Conservation (phyloP, 2,329 filamentous ascomycete genomes). For the Curvularia lunata region DNA sequence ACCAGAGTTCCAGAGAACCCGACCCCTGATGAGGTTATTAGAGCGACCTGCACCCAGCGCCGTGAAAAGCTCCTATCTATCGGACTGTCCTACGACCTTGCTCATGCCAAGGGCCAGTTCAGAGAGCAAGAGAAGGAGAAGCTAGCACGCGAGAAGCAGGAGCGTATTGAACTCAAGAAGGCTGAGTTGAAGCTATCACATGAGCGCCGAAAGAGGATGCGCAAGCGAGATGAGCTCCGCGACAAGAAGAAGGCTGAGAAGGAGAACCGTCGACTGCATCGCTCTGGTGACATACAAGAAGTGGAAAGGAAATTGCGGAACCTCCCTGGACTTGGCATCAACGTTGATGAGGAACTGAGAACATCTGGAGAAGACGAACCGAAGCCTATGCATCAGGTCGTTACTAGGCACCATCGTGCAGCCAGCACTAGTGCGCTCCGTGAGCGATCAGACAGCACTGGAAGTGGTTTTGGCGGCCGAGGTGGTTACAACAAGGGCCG, state of each 20-base stretch:
- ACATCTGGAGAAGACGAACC: slow-evolving; percentile 37
- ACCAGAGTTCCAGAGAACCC: slow-evolving; percentile 59
- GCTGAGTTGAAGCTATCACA: slow-evolving; percentile 47
- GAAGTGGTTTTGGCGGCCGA: slow-evolving; percentile 39
- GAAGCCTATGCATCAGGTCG: slow-evolving; percentile 38
- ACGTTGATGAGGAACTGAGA: slow-evolving; percentile 41
- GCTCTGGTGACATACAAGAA: slow-evolving; percentile 33
- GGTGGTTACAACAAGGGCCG: slow-evolving; percentile 45
- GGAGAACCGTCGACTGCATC: slow-evolving; percentile 33
- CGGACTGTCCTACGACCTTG: slow-evolving; percentile 73
- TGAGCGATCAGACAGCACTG: slow-evolving; percentile 42
- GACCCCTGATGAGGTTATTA: slow-evolving; percentile 71
- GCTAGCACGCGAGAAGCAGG: slow-evolving; percentile 48
- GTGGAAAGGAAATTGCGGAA: slow-evolving; percentile 38
- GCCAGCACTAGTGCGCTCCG: slow-evolving; percentile 37
- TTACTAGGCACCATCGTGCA: slow-evolving; percentile 39
- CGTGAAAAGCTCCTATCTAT: slow-evolving; percentile 77
- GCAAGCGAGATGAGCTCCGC: slow-evolving; percentile 48
- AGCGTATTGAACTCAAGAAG: slow-evolving; percentile 47
- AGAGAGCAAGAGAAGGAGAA: slow-evolving; percentile 58
- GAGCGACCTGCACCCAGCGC: slow-evolving; percentile 64
- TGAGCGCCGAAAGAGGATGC: slow-evolving; percentile 44
- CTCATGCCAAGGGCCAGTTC: slow-evolving; percentile 69
- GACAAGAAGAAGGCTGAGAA: slow-evolving; percentile 49
- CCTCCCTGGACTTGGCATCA: slow-evolving; percentile 44